phyloP scores from a whole-genome alignment of 257 asterid species.

The Ilex asprella region DNA sequence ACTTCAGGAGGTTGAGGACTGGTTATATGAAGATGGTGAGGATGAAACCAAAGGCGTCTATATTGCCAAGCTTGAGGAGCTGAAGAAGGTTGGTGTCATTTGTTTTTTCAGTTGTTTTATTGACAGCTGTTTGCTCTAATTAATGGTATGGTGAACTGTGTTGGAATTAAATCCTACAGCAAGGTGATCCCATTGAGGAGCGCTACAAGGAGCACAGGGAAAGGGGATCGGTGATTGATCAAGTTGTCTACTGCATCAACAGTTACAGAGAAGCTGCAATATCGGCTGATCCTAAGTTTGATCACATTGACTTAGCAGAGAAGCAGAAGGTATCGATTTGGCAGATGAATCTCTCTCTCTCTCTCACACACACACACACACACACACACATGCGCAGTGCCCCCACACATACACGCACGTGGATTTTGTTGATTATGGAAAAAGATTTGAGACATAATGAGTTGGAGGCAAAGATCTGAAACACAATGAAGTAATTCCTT shows the following conservation, averaged over 20 bases:
- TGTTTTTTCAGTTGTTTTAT: neutral
- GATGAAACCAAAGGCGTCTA: constrained; percentile 79
- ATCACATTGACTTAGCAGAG: constrained; percentile 71
- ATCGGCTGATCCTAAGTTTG: constrained; percentile 68
- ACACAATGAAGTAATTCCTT: neutral
- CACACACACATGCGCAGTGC: too few relatives aligned
- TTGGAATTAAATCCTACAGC: constrained; percentile 38
- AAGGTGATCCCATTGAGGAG: constrained; percentile 84
- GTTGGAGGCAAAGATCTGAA: too few relatives aligned
- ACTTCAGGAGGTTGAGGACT: constrained; percentile 93
- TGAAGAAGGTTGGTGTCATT: constrained; percentile 35
- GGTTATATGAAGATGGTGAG: constrained; percentile 96
- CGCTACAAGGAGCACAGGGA: constrained; percentile 73
- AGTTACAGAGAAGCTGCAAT: constrained; percentile 85
- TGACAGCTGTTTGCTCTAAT: neutral
- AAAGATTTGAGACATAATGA: too few relatives aligned
- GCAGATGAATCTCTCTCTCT: too few relatives aligned
- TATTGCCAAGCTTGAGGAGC: constrained; percentile 80
- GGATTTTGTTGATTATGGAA: too few relatives aligned
- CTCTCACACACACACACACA: too few relatives aligned
- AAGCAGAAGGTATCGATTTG: constrained; percentile 55
- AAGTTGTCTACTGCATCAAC: constrained; percentile 48
- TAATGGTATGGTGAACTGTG: neutral
- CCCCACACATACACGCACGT: too few relatives aligned
- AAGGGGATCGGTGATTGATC: constrained; percentile 70